phyloP scores from a whole-genome alignment of 345 rosid genomes.

The Durio zibethinus region DNA sequence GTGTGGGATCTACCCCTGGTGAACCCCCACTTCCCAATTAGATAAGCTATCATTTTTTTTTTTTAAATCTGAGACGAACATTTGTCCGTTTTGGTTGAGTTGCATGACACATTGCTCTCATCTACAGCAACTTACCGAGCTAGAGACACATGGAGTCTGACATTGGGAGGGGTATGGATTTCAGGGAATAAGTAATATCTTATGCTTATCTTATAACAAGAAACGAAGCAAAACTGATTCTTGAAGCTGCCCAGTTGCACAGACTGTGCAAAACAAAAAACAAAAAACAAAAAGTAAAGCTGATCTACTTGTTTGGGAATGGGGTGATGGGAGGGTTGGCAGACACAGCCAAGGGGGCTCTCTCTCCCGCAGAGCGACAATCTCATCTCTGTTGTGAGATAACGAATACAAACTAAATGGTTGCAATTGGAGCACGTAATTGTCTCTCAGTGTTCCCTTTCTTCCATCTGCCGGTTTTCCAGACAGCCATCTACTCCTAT shows the following conservation, averaged over 20 bases:
- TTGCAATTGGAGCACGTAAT: conserved; percentile 54
- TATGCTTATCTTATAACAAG: conserved; percentile 9
- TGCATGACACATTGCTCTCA: conserved; percentile 48
- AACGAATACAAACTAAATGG: conserved; percentile 51
- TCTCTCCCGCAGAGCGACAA: conserved; percentile 44
- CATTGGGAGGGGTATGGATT: conserved; percentile 34
- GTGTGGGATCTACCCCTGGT: conserved; percentile 18
- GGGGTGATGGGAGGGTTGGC: conserved; percentile 22
- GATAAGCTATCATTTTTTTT: too few species aligned
- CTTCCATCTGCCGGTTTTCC: conserved; percentile 52
- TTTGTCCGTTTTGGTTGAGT: conserved; percentile 31
- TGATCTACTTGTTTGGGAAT: conserved; percentile 1
- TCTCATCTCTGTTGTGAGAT: conserved; percentile 37
- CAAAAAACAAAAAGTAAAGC: not conserved
- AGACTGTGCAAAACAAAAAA: conserved; percentile 7
- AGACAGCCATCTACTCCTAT: conserved; percentile 22
- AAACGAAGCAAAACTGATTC: conserved; percentile 23
- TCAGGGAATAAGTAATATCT: conserved; percentile 33
- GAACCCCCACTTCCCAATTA: conserved; percentile 44
- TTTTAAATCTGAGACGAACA: too few species aligned
- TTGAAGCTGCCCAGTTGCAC: conserved; percentile 9
- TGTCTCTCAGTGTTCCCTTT: conserved; percentile 36
- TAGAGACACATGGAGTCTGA: conserved; percentile 64
- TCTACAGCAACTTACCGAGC: conserved; percentile 40
- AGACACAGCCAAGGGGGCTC: conserved; percentile 22